Conservation (phyloP, 225 moss, liverwort and hornwort species). For the Bryoerythrophyllum caledonicum region DNA sequence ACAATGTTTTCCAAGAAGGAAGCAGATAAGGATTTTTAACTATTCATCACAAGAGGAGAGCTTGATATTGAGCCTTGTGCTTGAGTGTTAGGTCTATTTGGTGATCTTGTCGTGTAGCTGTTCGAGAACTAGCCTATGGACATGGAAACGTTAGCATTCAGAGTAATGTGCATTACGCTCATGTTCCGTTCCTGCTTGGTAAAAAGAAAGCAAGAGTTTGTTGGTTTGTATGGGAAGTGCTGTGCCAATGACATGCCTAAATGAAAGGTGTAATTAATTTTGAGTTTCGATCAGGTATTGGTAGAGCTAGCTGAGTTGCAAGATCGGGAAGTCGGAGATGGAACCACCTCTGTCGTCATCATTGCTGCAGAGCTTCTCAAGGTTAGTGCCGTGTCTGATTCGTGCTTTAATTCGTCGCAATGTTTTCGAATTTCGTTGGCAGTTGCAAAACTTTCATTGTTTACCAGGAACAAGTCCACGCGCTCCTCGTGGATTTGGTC, state of each 20-base stretch:
- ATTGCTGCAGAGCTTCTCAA: conserved; percentile 95
- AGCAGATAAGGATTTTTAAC: not conserved
- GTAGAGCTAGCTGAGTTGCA: conserved; percentile 93
- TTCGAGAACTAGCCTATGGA: not conserved
- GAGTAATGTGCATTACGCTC: not conserved
- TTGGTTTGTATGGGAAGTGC: not conserved
- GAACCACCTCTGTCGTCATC: conserved; percentile 90
- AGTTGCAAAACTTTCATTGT: not conserved
- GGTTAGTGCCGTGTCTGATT: conserved; percentile 34
- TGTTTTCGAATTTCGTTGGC: not conserved
- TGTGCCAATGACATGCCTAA: not conserved
- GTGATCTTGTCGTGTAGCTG: not conserved
- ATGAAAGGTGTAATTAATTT: not conserved
- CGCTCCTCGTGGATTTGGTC: not conserved
- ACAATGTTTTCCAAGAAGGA: not conserved
- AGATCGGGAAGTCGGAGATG: conserved; percentile 92
- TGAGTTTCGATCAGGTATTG: conserved; percentile 54
- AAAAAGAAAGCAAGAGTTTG: not conserved
- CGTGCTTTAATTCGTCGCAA: not conserved
- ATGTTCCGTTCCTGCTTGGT: not conserved
- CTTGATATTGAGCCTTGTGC: not conserved
- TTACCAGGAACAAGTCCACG: too few species aligned
- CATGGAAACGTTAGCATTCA: not conserved
- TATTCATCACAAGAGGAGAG: not conserved
- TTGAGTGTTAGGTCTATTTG: not conserved